Evolutionary conservation across 1,139 yeast species (phyloP), one percentile per base, ranked within the genome.

Genomic region (Blastobotrys illinoisensis): DNA sequence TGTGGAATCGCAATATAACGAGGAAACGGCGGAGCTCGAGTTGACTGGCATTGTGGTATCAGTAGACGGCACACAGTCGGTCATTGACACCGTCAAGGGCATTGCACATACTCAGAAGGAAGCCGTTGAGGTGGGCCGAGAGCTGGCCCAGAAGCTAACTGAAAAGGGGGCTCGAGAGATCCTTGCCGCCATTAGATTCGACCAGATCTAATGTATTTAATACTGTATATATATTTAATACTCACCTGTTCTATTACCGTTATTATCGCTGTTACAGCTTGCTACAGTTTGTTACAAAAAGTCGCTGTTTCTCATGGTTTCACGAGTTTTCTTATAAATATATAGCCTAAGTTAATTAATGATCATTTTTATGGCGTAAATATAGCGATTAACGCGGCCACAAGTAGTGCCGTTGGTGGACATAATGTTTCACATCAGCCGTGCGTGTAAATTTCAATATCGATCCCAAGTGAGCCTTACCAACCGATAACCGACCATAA

Each of bases 161-260:
- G 79, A 75, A 20, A 78, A 80, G 59, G 99, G 99, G 47, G 99
- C 96, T 16, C 88, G 85, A 68, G 76, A 73, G 54, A 93, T 93
- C 51, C 78, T 93, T 62, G 95, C 89, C 64, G 83, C 77, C 60
- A 88, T 93, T 60, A 88, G 89, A 66, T 83, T 86, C 61, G 86
- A 82, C 57, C 59, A 58, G 20, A 56, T 60, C 44, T 47, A 50
- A 48, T 19, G 21, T 23, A 14, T 44, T 44, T 32, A 26, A 28
- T 49, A 46, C 40, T 50, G 21, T 50, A 44, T 46, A 44, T 55
- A 51, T 50, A 49, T 50, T 46, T 50, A 47, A 26, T 26, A 26
- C 9, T 11, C 32, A 26, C 32, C 11, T 26, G 32, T 16, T 19
- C n/a, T n/a, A n/a, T n/a, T n/a, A n/a, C n/a, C n/a, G n/a, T n/a